Base-by-base conservation (phyloP, 495 filamentous ascomycete species). In the Tuber microsphaerosporum region DNA sequence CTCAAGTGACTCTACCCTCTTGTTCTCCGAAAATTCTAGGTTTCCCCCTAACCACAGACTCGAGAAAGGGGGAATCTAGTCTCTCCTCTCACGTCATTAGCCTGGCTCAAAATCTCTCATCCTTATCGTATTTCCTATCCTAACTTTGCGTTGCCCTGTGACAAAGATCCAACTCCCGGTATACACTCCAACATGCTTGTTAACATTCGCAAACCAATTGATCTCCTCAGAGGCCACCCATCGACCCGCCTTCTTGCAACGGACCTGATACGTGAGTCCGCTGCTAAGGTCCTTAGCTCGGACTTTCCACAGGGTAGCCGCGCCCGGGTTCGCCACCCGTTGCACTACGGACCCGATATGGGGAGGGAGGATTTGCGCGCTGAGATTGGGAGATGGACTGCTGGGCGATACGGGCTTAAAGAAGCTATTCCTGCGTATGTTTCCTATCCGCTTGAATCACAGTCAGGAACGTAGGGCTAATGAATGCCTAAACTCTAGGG, bases 301-400 rank as follows among this genome's bases (percentile, higher is more conserved):
- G 90, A 74, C 85, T 85, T 42, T 85, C 89, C 20, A 89, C 84
- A 45, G 3, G 76, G 81, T 74, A 75, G 69, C 12, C 79, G 76
- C 9, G 71, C 71, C 37, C 46, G 65, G 44, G 74, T 43, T 26
- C 72, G 74, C 16, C 81, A 83, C 46, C 79, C 81, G 8, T 85
- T 97, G 44, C 85, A 88, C 22, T 97, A 97, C 82, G 94, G 90
- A 0, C 90, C 92, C 5, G 93, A 97, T 81, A 84, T 87, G 61
- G 94, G 94, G 10, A 92, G 92, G 77, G 82, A 86, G 39, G 89
- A 90, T 43, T 84, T 93, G 1, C 85, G 92, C 9, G 83, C 86
- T 74, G 85, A 88, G 41, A 83, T 97, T 39, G 90, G 92, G 45
- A 74, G 83, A 46, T 97, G 93, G 93, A 84, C 94, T n/a, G 85